Percentiles rank a stretch among this genome's conserved stretches.
phyloP scores from a whole-genome alignment of 495 filamentous ascomycete species.

The Apiosordaria backusii region DNA sequence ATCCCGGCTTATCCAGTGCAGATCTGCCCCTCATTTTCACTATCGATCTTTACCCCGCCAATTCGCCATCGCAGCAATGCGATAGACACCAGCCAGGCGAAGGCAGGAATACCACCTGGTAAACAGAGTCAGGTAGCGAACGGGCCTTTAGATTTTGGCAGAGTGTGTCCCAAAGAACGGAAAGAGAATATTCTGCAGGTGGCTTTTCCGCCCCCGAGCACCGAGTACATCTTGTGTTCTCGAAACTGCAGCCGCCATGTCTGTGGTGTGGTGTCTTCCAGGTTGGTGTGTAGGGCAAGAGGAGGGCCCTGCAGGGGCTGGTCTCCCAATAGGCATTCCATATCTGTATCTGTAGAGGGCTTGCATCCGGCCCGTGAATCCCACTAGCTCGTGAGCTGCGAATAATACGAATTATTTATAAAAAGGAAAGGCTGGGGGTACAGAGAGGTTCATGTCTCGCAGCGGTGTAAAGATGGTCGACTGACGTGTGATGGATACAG shows the following conservation, averaged over 20 bases:
- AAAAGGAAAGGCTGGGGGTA: no score
- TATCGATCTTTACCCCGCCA: neutral
- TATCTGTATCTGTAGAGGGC: neutral
- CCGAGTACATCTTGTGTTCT: no score
- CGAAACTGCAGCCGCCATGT: no score
- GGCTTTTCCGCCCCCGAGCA: neutral
- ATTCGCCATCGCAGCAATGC: constrained; percentile 1
- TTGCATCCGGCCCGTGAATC: neutral
- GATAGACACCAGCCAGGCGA: neutral
- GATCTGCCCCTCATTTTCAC: neutral
- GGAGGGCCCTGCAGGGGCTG: neutral
- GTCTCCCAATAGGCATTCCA: neutral
- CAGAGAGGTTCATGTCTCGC: no score
- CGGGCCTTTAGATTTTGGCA: neutral
- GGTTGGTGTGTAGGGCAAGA: neutral
- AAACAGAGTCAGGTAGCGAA: neutral
- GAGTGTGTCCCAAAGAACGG: no score
- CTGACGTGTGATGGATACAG: no score
- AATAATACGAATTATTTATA: neutral
- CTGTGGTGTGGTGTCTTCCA: no score
- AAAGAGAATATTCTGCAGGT: neutral
- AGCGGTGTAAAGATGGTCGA: no score
- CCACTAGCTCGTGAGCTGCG: neutral
- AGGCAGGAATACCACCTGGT: neutral
- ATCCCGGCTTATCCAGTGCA: neutral